Percentiles rank a stretch among this genome's conserved stretches.
Evolutionary conservation across 768 basidiomycete genomes (phyloP).

Genomic region (Exsudoporus frostii): DNA sequence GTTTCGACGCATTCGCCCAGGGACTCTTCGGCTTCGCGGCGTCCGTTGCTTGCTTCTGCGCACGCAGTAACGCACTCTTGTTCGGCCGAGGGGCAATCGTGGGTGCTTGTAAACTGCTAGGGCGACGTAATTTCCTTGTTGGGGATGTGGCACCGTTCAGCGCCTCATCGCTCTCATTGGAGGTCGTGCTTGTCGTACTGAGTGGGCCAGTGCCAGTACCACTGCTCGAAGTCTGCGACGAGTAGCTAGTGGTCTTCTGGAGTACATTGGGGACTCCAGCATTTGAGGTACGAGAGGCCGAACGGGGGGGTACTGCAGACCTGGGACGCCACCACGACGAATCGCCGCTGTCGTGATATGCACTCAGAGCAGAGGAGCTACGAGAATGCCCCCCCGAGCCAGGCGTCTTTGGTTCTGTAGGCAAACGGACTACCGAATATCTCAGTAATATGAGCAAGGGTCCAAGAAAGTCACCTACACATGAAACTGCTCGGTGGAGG

Average conservation of each 20-base stretch:
- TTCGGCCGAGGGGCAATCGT: conserved; percentile 68
- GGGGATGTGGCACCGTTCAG: conserved; percentile 17
- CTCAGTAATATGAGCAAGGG: background rate
- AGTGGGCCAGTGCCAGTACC: conserved; percentile 26
- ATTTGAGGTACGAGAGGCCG: conserved; percentile 41
- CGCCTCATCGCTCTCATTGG: conserved; percentile 24
- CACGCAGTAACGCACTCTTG: conserved; percentile 67
- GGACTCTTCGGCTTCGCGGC: conserved; percentile 32
- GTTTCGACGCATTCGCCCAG: conserved; percentile 31
- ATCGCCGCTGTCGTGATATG: conserved; percentile 21
- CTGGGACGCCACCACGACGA: conserved; percentile 12
- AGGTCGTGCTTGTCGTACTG: conserved; percentile 26
- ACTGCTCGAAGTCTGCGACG: conserved; percentile 26
- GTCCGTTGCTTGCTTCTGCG: conserved; percentile 54
- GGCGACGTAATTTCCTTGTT: conserved; percentile 42
- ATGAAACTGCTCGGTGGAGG: conserved; percentile 66
- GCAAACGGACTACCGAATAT: conserved; percentile 42
- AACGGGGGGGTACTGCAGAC: conserved; percentile 33
- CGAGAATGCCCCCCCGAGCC: conserved; percentile 37
- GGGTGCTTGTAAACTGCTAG: conserved; percentile 56
- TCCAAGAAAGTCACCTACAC: conserved; percentile 46
- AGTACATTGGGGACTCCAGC: conserved; percentile 10
- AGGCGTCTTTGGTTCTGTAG: conserved; percentile 41
- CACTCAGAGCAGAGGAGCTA: conserved; percentile 39
- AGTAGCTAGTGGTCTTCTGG: conserved; percentile 21